These are phyloP conservation scores for Candida chilensis DNA, from an alignment of 805 yeast genomes.

Conservation along the genomic window DNA sequence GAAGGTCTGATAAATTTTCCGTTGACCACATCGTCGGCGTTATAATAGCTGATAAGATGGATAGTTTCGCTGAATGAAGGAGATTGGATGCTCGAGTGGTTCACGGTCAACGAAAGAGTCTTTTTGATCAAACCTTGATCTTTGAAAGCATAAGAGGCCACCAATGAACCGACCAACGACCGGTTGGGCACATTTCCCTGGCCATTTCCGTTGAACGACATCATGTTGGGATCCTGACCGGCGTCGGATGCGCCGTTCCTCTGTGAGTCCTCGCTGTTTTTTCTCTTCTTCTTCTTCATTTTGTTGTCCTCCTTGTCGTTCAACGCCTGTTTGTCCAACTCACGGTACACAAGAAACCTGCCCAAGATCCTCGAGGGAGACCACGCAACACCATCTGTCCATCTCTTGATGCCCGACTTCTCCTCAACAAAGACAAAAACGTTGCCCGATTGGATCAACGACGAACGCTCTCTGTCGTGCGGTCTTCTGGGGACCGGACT, in stretches of 20 bases:
- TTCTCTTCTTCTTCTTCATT: constrained; percentile 18
- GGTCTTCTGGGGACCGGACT: constrained; percentile 70
- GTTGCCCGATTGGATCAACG: constrained; percentile 64
- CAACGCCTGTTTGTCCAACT: constrained; percentile 37
- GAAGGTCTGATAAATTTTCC: constrained; percentile 52
- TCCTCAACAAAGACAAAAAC: constrained; percentile 83
- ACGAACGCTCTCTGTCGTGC: constrained; percentile 63
- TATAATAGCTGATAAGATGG: constrained; percentile 75
- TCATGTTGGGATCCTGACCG: constrained; percentile 15
- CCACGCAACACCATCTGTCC: constrained; percentile 98
- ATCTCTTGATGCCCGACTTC: constrained; percentile 74
- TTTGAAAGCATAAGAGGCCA: constrained; percentile 54
- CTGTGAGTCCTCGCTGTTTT: constrained; percentile 4
- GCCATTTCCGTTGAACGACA: constrained; percentile 18
- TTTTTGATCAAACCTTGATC: constrained; percentile 75
- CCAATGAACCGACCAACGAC: constrained; percentile 45
- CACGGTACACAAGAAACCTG: constrained; percentile 76
- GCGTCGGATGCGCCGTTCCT: constrained; percentile 1
- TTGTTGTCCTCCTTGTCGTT: constrained; percentile 34
- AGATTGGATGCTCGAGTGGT: constrained; percentile 7
- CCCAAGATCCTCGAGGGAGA: constrained; percentile 86
- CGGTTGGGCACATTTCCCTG: constrained; percentile 14
- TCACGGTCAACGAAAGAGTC: constrained; percentile 61
- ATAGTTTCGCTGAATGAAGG: constrained; percentile 28
- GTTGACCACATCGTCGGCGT: constrained; percentile 60